Base-by-base conservation (phyloP, 2,329 filamentous ascomycete species). In the Blumeria hordei region DNA sequence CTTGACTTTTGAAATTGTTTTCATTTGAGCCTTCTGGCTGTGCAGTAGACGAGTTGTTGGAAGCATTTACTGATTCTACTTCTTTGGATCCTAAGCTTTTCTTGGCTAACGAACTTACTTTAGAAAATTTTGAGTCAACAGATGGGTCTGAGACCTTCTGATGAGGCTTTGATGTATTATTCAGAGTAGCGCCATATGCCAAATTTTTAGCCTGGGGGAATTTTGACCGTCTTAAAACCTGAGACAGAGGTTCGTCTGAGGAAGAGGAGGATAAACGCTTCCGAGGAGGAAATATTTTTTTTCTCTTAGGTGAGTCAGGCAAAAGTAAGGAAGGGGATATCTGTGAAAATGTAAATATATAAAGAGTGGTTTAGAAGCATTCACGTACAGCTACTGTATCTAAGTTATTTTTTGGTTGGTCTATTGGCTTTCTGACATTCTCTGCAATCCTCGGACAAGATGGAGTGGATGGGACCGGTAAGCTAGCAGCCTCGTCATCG, bases 171-270 rank as follows among this genome's bases (percentile, higher is more conserved):
- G 6, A 1, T 44, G 12, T 16, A 35, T 36, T 10, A 12, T 8
- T 14, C 33, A 35, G 11, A 12, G 52, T 21, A 28, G 21, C 21
- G 21, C 21, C 21, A 28, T 28, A 28, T 28, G 21, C 21, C 4
- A 28, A 4, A 28, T 28, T 28, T 28, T 28, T 28, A 28, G 4
- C 21, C 21, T 28, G 21, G 21, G 21, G 21, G 21, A 28, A 28
- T 32, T 34, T 53, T 28, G 51, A 41, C 21, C 51, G 51, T 28
- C 51, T 53, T 14, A 53, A 28, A 35, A 54, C 8, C 18, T 44
- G 36, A 47, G 54, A 14, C 14, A 56, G 52, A 51, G 54, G 54
- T 39, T 37, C 43, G 33, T 55, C 52, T 3, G 54, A 54, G n/a
- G 56, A 57, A 34, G 54, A 50, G 14, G 50, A 37, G 21, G 50